These are phyloP conservation scores for Coccomyxa subellipsoidea DNA, from an alignment of 163 green algal genomes.

Conservation along the genomic window DNA sequence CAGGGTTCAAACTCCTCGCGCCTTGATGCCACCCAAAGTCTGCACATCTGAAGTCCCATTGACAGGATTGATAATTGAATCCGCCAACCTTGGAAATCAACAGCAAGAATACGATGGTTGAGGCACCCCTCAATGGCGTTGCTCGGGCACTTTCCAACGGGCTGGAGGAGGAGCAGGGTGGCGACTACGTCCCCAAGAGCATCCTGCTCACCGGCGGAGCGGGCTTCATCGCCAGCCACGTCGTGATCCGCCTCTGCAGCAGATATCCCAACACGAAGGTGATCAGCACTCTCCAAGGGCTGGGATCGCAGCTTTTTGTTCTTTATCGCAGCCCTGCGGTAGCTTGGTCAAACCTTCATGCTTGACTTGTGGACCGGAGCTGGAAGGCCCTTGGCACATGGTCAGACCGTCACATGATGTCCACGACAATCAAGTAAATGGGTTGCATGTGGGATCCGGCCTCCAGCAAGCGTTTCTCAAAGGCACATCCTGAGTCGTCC, in stretches of 20 bases:
- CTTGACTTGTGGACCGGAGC: not conserved
- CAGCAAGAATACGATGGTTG: not conserved
- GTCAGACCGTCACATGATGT: not conserved
- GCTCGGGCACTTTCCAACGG: conserved; percentile 1
- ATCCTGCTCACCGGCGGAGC: conserved; percentile 63
- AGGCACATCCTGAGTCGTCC: not conserved
- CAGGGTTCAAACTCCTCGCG: no score
- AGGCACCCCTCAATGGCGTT: not conserved
- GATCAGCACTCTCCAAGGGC: not conserved
- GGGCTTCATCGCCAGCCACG: conserved; percentile 93
- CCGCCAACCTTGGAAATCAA: not conserved
- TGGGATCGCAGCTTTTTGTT: not conserved
- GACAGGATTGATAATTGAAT: no score
- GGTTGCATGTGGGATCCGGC: not conserved
- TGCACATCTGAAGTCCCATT: no score
- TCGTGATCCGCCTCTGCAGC: conserved; percentile 66
- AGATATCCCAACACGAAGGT: conserved; percentile 87
- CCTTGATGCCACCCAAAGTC: no score
- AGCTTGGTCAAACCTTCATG: not conserved
- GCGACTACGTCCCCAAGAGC: conserved; percentile 9
- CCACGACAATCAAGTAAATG: not conserved
- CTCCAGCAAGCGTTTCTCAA: not conserved
- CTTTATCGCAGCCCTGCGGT: not conserved
- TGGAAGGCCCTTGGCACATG: not conserved
- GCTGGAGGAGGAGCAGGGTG: not conserved